Evolutionary conservation across 176 grass and related monocot species (phyloP), one percentile per base, ranked within the genome.

Genomic region (Urochloa ruziziensis): DNA sequence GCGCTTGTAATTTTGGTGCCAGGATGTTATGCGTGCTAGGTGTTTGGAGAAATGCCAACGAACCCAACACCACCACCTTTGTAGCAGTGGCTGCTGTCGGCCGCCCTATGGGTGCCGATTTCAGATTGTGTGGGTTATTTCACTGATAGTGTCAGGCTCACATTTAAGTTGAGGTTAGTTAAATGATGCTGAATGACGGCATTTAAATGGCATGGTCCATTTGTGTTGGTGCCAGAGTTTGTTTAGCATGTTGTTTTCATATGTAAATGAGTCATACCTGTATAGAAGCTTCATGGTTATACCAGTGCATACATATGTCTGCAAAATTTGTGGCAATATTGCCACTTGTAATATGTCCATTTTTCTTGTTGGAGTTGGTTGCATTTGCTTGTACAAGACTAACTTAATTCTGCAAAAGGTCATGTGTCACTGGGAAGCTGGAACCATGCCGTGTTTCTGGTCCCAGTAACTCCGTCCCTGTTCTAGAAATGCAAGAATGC

Each of bases 21-120:
- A 49, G 63, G 21, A 69, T 27, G 30, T 42, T 46, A 46, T 29
- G 62, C 56, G 28, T 17, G 27, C 35, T 70, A 82, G 64, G 71
- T 89, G 83, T 70, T 85, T 37, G 83, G 34, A 76, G 56, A 81
- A 89, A 89, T 85, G 53, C 63, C 21, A 3, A 63, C 19, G 32
- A 32, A 54, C 37, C 23, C 35, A 56, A 7, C 21, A 11, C 28
- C 53, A 10, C 35, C 70, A 47, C 16, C 18, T 37, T 8, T 24
- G 13, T 23, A 36, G 35, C 19, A 27, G 7, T 71, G 76, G 44
- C 16, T 67, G 13, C 25, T 65, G 40, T 21, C 36, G 24, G 19
- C 37, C 23, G 13, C 43, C 2, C n/a, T 28, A 33, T 74, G 32
- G 33, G 71, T n/a, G 30, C 71, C 23, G 16, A 60, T 60, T 27